phyloP scores from a whole-genome alignment of 116 monocot species.

The Trichopus zeylanicus region DNA sequence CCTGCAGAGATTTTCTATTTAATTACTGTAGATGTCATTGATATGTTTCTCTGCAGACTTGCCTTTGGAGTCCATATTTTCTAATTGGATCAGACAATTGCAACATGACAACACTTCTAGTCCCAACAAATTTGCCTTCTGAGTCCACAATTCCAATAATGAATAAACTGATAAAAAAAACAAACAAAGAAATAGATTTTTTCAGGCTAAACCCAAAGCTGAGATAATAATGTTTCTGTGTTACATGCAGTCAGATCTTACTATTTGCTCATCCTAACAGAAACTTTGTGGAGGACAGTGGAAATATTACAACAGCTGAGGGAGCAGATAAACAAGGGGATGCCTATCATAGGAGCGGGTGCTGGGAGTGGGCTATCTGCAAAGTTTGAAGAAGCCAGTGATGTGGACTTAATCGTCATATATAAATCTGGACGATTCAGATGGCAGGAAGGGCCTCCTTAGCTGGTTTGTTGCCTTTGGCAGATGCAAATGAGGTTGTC shows the following conservation, averaged over 20 bases:
- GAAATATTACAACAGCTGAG: slow-evolving; percentile 50
- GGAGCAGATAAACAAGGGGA: slow-evolving; percentile 61
- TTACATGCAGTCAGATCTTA: neutral
- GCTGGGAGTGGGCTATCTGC: slow-evolving; percentile 98
- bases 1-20: too few relatives aligned
- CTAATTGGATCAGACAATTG: too few relatives aligned
- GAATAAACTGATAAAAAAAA: too few relatives aligned
- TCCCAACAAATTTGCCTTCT: too few relatives aligned
- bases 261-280: slow-evolving; percentile 20
- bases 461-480: slow-evolving; percentile 91
- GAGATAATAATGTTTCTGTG: neutral
- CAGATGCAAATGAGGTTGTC: slow-evolving; percentile 96
- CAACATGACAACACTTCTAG: too few relatives aligned
- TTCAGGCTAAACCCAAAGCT: neutral
- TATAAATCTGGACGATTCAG: slow-evolving; percentile 88
- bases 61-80: too few relatives aligned
- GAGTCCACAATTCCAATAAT: too few relatives aligned
- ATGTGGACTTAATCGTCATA: slow-evolving; percentile 78
- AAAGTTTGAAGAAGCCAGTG: slow-evolving; percentile 93
- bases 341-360: slow-evolving; percentile 85
- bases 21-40: too few relatives aligned
- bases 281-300: slow-evolving; percentile 57
- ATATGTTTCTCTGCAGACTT: too few relatives aligned
- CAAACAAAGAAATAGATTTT: too few relatives aligned
- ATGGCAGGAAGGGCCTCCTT: slow-evolving; percentile 96